Base-by-base conservation (phyloP, 805 yeast species). In the Sungouiella thailandica region DNA sequence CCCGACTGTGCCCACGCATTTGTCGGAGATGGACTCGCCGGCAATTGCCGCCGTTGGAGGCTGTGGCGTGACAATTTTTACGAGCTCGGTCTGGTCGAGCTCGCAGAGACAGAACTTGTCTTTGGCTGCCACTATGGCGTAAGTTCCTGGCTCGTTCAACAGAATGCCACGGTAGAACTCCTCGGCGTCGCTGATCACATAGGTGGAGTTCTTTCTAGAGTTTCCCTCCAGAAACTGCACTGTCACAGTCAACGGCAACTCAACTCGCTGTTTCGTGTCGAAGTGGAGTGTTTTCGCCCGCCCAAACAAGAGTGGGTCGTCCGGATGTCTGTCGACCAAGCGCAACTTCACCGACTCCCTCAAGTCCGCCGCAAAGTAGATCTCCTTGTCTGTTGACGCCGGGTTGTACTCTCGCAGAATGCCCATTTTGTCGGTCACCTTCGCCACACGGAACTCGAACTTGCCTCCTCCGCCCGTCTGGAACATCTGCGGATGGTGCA, bases 1-100 rank as follows among this genome's bases (percentile, higher is more conserved):
- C 0, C 97, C 98, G 7, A 87, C 80, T 28, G 88, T 86, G 0
- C 98, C 98, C 19, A 93, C 83, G 62, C 99, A 93, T 31, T 82
- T 76, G 49, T 90, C 97, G 17, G 77, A 66, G 2, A 90, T 76
- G 3, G 90, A 77, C 10, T 65, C 65, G 1, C 87, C 76, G 2
- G 45, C 28, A 11, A 76, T 66, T 2, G 52, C 50, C 13, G 70
- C 61, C 2, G 31, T 36, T 2, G 71, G 67, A 3, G 74, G 75
- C 4, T 27, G 30, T 2, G 49, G 47, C 2, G 53, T 53, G 11
- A 24, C 28, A 11, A 41, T 22, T 1, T 71, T 74, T 3, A 28
- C 23, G n/a, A 17, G 18, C 13, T 29, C 13, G 2, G 11, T 25
- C 17, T 17, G 23, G 12, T 16, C 28, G 1, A 78, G 68, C 8